A percentile compares a stretch with the other conserved stretches of the same genome.
phyloP scores from a whole-genome alignment of 768 basidiomycete genomes.

The Brasilioporus rufonigricans region DNA sequence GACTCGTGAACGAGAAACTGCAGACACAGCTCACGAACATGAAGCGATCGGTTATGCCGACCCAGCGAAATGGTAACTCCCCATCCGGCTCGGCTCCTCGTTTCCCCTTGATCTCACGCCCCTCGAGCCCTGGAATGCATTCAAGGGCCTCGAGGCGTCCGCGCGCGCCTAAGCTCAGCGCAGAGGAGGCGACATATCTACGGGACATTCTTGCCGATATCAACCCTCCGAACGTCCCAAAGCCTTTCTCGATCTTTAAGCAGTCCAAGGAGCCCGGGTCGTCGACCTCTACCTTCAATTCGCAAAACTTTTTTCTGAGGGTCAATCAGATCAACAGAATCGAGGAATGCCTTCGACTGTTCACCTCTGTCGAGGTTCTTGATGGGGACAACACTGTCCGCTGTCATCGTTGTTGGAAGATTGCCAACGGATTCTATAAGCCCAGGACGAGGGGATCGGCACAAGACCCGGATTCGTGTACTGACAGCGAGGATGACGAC shows the following conservation, averaged over 20 bases:
- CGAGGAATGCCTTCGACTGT: conserved; percentile 81
- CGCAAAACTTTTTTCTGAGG: conserved; percentile 29
- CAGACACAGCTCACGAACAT: conserved; percentile 25
- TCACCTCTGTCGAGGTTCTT: conserved; percentile 90
- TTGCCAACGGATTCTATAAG: conserved; percentile 64
- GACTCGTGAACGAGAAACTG: conserved; percentile 26
- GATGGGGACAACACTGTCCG: conserved; percentile 96
- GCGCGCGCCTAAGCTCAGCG: conserved; percentile 51
- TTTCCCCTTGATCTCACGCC: conserved; percentile 27
- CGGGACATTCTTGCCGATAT: conserved; percentile 68
- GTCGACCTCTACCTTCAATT: conserved; percentile 10
- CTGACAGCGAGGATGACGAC: conserved; percentile 34
- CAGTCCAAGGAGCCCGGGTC: conserved; percentile 30
- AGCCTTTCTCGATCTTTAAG: conserved; percentile 52
- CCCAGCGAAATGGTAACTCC: conserved; percentile 21
- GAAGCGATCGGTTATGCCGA: conserved; percentile 24
- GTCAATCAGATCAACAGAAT: conserved; percentile 27
- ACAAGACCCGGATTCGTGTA: conserved; percentile 29
- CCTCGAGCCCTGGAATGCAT: conserved; percentile 30
- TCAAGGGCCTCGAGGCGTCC: conserved; percentile 40
- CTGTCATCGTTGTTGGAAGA: conserved; percentile 93
- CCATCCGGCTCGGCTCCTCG: conserved; percentile 16
- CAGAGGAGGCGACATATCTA: conserved; percentile 64
- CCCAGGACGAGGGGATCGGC: conserved; percentile 22
- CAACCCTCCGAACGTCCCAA: conserved; percentile 38